These are phyloP conservation scores for Hyaloscypha bicolor DNA, from an alignment of 495 filamentous ascomycete species.

Conservation along the genomic window DNA sequence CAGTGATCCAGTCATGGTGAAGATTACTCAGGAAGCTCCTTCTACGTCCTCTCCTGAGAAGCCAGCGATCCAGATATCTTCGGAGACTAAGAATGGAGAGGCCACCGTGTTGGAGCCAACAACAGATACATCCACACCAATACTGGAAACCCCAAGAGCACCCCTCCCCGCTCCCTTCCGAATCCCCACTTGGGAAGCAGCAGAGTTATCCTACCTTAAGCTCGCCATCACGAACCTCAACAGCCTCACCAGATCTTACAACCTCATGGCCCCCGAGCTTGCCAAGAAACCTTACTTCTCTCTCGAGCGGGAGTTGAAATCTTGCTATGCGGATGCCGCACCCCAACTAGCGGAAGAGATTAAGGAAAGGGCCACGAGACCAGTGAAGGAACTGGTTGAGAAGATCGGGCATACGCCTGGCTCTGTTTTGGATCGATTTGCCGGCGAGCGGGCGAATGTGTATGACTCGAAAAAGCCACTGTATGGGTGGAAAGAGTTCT, in stretches of 20 bases:
- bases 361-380: slow-evolving; percentile 62
- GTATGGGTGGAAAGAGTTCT: slow-evolving; percentile 88
- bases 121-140: slow-evolving; percentile 6
- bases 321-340: slow-evolving; percentile 85
- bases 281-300: slow-evolving; percentile 93
- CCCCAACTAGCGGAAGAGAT: slow-evolving; percentile 74
- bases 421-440: slow-evolving; percentile 54
- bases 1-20: slow-evolving; percentile 49
- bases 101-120: background rate
- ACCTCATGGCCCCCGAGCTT: slow-evolving; percentile 87
- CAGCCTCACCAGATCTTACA: slow-evolving; percentile 81
- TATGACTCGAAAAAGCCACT: slow-evolving; percentile 71
- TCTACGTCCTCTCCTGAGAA: slow-evolving; percentile 17
- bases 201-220: slow-evolving; percentile 75
- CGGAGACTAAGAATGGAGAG: slow-evolving; percentile 17
- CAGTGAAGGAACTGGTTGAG: slow-evolving; percentile 42
- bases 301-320: slow-evolving; percentile 77
- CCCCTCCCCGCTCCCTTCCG: slow-evolving; percentile 56
- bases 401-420: slow-evolving; percentile 40
- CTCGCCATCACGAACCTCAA: slow-evolving; percentile 83
- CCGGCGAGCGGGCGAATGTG: slow-evolving; percentile 51
- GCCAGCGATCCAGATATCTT: slow-evolving; percentile 15
- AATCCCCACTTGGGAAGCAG: slow-evolving; percentile 65
- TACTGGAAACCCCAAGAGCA: slow-evolving; percentile 20
- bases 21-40: slow-evolving; percentile 40